These are phyloP conservation scores for Cytidiella melzeri DNA, from an alignment of 768 basidiomycete genomes.

Conservation along the genomic window DNA sequence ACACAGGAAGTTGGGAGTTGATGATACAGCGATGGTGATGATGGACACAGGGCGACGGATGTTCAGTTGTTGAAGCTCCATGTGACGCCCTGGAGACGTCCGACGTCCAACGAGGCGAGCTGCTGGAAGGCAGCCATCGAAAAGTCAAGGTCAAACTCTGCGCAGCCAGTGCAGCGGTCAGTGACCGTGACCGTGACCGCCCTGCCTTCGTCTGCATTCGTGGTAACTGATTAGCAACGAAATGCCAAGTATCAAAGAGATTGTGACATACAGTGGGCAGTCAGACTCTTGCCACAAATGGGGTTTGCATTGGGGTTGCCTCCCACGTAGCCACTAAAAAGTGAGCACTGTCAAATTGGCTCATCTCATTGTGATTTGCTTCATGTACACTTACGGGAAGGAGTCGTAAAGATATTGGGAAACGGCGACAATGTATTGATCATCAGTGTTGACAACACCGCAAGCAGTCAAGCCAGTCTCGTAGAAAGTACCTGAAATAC, in stretches of 20 bases:
- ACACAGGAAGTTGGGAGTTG: not conserved
- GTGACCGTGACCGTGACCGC: slow-evolving; percentile 41
- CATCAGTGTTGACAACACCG: slow-evolving; percentile 47
- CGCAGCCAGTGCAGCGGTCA: slow-evolving; percentile 62
- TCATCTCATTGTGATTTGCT: not conserved
- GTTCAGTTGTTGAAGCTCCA: slow-evolving; percentile 42
- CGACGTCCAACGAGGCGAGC: slow-evolving; percentile 39
- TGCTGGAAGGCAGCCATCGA: slow-evolving; percentile 49
- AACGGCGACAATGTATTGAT: slow-evolving; percentile 52
- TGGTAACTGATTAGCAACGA: slow-evolving; percentile 6
- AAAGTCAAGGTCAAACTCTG: slow-evolving; percentile 50
- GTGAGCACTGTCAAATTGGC: not conserved
- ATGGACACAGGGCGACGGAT: not conserved
- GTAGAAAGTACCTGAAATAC: slow-evolving; percentile 50
- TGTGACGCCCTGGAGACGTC: slow-evolving; percentile 43
- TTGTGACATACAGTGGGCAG: slow-evolving; percentile 37
- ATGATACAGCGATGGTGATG: not conserved
- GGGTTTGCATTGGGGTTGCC: slow-evolving; percentile 73
- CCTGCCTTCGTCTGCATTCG: slow-evolving; percentile 44
- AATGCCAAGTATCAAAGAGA: slow-evolving; percentile 2
- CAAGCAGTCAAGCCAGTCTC: slow-evolving; percentile 57
- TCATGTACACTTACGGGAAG: slow-evolving; percentile 43
- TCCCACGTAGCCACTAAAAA: slow-evolving; percentile 35
- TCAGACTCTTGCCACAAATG: slow-evolving; percentile 49
- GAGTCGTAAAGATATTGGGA: slow-evolving; percentile 48